A percentile compares a stretch with the other conserved stretches of the same genome.
Conservation (phyloP, 1,284 basidiomycete genomes). For the Trametes sp. region DNA sequence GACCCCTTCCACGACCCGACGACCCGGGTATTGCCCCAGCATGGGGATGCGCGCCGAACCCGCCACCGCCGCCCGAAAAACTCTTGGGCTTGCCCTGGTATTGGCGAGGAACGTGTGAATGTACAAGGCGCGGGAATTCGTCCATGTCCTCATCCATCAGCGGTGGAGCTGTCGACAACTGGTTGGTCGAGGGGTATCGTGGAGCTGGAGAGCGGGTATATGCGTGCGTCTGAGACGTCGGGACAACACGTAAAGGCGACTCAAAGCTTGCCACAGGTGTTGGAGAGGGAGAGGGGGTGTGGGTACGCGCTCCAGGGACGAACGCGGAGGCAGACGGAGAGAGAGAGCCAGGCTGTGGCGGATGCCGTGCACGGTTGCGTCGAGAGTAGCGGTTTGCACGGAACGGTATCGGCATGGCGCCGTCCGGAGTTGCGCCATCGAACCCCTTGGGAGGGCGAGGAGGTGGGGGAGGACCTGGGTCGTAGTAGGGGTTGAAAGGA, state of each 20-base stretch:
- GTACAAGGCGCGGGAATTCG: slow-evolving; percentile 24
- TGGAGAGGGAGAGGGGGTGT: slow-evolving; percentile 24
- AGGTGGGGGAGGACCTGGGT: slow-evolving; percentile 69
- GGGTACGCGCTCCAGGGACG: slow-evolving; percentile 26
- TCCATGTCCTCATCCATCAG: slow-evolving; percentile 20
- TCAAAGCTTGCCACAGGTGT: slow-evolving; percentile 17
- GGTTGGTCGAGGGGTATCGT: slow-evolving; percentile 10
- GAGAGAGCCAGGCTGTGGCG: slow-evolving; percentile 18
- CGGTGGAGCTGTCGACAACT: not conserved
- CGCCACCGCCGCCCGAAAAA: slow-evolving; percentile 8
- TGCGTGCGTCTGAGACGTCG: not conserved
- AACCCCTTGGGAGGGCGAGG: slow-evolving; percentile 39
- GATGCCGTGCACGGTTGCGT: slow-evolving; percentile 19
- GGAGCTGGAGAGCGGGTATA: slow-evolving; percentile 10
- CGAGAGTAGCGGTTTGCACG: slow-evolving; percentile 17
- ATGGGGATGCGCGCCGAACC: not conserved
- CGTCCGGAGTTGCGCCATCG: slow-evolving; percentile 15
- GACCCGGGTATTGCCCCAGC: not conserved
- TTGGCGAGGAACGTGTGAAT: slow-evolving; percentile 13
- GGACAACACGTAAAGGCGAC: not conserved
- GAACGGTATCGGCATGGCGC: slow-evolving; percentile 1
- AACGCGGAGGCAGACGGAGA: slow-evolving; percentile 27
- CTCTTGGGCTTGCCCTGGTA: slow-evolving; percentile 13
- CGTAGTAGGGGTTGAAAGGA: slow-evolving; percentile 68
- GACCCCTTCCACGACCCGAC: slow-evolving; percentile 2